These are phyloP conservation scores for Monosporascus sp. DNA, from an alignment of 2,329 filamentous ascomycete species.

Conservation along the genomic window DNA sequence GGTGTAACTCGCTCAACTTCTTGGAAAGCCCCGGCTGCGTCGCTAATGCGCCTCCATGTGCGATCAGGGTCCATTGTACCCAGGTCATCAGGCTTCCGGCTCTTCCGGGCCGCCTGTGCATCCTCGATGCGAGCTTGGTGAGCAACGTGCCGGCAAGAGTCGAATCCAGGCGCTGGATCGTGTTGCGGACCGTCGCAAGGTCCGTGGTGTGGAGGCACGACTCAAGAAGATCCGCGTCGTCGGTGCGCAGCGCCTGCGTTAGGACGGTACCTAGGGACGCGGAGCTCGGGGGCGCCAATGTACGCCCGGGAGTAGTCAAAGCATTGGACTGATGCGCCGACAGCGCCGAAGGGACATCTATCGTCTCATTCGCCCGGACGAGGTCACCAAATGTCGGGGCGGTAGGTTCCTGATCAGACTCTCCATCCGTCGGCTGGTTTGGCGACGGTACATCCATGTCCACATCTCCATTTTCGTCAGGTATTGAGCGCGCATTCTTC, in stretches of 20 bases:
- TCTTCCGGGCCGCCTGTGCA: constrained; percentile 81
- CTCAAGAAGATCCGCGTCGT: constrained; percentile 85
- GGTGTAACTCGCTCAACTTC: constrained; percentile 72
- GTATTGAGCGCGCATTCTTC: constrained; percentile 13
- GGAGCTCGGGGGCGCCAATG: constrained; percentile 59
- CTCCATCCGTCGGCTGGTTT: constrained; percentile 25
- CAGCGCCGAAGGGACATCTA: constrained; percentile 67
- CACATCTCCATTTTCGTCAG: constrained; percentile 20
- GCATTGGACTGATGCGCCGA: constrained; percentile 34
- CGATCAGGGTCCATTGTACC: constrained; percentile 92
- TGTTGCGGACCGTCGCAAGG: constrained; percentile 71
- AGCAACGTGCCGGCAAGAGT: constrained; percentile 74
- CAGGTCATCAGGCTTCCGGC: constrained; percentile 88
- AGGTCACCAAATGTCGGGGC: constrained; percentile 82
- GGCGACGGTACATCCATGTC: constrained; percentile 26
- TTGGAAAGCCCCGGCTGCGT: constrained; percentile 78
- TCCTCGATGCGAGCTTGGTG: constrained; percentile 76
- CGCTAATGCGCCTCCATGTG: constrained; percentile 86
- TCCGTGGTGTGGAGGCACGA: constrained; percentile 83
- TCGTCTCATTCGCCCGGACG: constrained; percentile 65
- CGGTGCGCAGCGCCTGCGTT: constrained; percentile 85
- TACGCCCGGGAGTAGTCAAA: constrained; percentile 39
- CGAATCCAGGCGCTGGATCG: constrained; percentile 86
- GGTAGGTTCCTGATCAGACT: constrained; percentile 43
- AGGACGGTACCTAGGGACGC: constrained; percentile 89